Percentiles rank a stretch among this genome's conserved stretches.
phyloP scores from a whole-genome alignment of 306 rosid species.

The Quercus berberidifolia region DNA sequence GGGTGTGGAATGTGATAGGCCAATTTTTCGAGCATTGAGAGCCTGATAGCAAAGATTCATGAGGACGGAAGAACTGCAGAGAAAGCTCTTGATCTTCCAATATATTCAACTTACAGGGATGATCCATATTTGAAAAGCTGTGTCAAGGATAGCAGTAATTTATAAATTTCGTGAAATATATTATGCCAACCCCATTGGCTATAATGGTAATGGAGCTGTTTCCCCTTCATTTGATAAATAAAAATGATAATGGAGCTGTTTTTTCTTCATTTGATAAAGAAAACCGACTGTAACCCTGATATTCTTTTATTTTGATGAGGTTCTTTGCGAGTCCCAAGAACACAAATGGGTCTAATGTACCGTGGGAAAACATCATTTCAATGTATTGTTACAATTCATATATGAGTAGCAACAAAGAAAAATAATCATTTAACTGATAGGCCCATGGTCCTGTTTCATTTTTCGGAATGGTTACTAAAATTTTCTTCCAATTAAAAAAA shows the following conservation, averaged over 20 bases:
- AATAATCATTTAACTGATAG: neutral
- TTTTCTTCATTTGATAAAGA: neutral
- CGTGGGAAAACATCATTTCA: conserved; percentile 2
- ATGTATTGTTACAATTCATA: conserved; percentile 2
- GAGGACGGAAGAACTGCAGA: conserved; percentile 71
- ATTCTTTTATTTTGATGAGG: neutral
- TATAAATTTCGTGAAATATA: neutral
- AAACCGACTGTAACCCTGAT: neutral
- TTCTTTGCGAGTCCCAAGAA: neutral
- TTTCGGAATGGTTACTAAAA: neutral
- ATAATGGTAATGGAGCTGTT: neutral
- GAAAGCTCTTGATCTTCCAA: conserved; percentile 82
- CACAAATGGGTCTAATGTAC: neutral
- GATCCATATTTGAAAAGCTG: conserved; percentile 49
- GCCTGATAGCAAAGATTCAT: conserved; percentile 72
- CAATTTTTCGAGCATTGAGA: conserved; percentile 76
- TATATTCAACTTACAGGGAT: conserved; percentile 63
- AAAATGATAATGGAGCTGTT: neutral
- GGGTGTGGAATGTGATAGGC: conserved; percentile 44
- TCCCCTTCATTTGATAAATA: neutral
- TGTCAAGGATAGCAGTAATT: conserved; percentile 5
- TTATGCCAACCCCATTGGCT: neutral
- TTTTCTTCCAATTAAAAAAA: neutral
- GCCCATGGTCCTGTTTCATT: neutral
- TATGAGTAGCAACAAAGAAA: neutral